Evolutionary conservation across 371 early-diverging fungal species (phyloP).

Genomic region (Haplosporangium sp.): DNA sequence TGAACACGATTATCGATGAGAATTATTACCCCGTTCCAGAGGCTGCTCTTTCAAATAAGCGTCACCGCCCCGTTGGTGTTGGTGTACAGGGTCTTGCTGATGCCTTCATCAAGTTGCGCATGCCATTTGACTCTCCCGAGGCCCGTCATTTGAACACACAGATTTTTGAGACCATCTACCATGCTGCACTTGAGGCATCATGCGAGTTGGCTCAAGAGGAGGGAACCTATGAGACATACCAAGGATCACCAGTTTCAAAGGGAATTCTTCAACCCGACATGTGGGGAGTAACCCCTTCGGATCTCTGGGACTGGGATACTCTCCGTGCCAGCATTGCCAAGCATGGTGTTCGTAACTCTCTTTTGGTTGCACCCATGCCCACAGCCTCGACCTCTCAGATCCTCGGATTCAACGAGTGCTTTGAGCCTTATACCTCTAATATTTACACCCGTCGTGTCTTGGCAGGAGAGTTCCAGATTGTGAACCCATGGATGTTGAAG

Average conservation of each 20-base stretch:
- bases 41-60: conserved; percentile 91
- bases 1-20: conserved; percentile 98
- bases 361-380: conserved; percentile 99
- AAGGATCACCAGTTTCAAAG: conserved; percentile 94
- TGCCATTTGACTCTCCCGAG: conserved; percentile 95
- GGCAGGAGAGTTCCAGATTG: conserved; percentile 99
- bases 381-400: conserved; percentile 99
- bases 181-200: conserved; percentile 96
- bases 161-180: conserved; percentile 99
- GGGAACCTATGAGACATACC: conserved; percentile 94
- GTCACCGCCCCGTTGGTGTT: conserved; percentile 98
- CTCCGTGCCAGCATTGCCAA: conserved; percentile 86
- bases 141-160: conserved; percentile 91
- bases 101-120: conserved; percentile 95
- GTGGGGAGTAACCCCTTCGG: conserved; percentile 87
- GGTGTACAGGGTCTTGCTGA: conserved; percentile 99
- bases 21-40: conserved; percentile 99
- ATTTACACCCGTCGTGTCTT: conserved; percentile 98
- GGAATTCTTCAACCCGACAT: conserved; percentile 98
- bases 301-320: conserved; percentile 93
- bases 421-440: conserved; percentile 99
- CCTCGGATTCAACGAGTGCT: conserved; percentile 99
- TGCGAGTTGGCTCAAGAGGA: conserved; percentile 89
- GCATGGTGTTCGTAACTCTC: conserved; percentile 96
- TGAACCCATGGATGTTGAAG: conserved; percentile 96